These are phyloP conservation scores for Diphasiastrum complanatum DNA, from an alignment of 83 land plant genomes.

Conservation along the genomic window DNA sequence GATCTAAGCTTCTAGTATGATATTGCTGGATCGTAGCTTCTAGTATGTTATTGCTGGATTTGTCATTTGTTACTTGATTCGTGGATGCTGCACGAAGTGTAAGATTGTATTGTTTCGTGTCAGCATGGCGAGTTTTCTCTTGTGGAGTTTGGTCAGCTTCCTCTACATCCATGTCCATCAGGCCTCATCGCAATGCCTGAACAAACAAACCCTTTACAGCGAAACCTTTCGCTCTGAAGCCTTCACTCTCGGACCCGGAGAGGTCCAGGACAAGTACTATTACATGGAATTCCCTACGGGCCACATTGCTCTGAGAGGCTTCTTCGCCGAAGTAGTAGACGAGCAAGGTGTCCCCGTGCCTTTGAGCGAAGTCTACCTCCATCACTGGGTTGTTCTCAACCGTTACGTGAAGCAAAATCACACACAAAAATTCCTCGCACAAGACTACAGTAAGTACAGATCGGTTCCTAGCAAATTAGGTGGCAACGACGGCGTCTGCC, in stretches of 20 bases:
- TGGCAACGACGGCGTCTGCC: slow-evolving; percentile 53
- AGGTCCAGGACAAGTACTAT: slow-evolving; percentile 56
- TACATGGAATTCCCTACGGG: slow-evolving; percentile 60
- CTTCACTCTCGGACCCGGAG: slow-evolving; percentile 55
- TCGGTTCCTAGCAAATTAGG: neutral
- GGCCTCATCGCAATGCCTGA: neutral
- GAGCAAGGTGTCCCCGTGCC: slow-evolving; percentile 66
- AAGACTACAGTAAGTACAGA: no score
- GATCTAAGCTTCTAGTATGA: no score
- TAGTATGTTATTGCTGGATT: no score
- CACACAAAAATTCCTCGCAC: neutral
- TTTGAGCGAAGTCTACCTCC: slow-evolving; percentile 73
- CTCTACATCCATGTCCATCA: no score
- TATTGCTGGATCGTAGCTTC: no score
- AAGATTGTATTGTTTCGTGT: no score
- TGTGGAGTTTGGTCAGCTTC: no score
- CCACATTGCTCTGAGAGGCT: slow-evolving; percentile 58
- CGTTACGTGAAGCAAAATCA: slow-evolving; percentile 23
- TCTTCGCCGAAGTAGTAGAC: slow-evolving; percentile 76
- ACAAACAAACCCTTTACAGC: neutral
- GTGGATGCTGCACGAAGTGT: no score
- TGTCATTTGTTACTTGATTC: no score
- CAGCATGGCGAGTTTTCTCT: no score
- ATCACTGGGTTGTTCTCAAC: slow-evolving; percentile 68
- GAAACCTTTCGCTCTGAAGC: slow-evolving; percentile 52